A percentile compares a stretch with the other conserved stretches of the same genome.
phyloP scores from a whole-genome alignment of 345 rosid genomes.

The Trapa bicornis region DNA sequence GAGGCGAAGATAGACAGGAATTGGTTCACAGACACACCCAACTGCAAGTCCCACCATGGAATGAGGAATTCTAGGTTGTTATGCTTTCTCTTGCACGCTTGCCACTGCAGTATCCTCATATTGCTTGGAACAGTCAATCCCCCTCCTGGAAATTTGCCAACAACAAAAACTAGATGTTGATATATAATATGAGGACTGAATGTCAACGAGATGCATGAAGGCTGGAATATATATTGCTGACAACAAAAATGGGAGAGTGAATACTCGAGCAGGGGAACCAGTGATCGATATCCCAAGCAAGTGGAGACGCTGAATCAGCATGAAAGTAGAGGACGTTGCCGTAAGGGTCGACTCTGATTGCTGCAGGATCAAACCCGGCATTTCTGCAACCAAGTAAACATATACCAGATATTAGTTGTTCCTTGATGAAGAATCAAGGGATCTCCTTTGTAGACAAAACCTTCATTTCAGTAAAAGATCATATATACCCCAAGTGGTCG shows the following conservation, averaged over 20 bases:
- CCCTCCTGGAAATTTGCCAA: constrained; percentile 44
- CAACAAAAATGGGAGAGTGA: too few species aligned
- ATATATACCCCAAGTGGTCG: constrained; percentile 61
- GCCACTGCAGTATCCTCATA: constrained; percentile 84
- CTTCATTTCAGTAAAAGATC: background rate
- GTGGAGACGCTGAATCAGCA: constrained; percentile 94
- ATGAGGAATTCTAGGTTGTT: constrained; percentile 68
- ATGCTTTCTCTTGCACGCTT: constrained; percentile 73
- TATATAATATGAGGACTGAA: too few species aligned
- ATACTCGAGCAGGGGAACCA: constrained; percentile 50
- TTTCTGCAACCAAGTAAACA: constrained; percentile 31
- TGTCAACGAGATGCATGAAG: background rate
- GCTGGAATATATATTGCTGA: too few species aligned
- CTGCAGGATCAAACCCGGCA: constrained; percentile 93
- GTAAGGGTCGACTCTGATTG: constrained; percentile 69
- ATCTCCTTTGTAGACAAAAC: background rate
- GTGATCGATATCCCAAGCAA: constrained; percentile 90
- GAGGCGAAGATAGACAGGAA: constrained; percentile 75
- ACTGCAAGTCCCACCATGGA: constrained; percentile 97
- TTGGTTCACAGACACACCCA: constrained; percentile 86
- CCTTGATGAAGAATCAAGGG: too few species aligned
- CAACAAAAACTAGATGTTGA: background rate
- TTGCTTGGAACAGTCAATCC: constrained; percentile 91
- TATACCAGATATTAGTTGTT: background rate
- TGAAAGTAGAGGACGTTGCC: constrained; percentile 85